Conservation (phyloP, 2,329 filamentous ascomycete species). For the Lachnellula subtilissima region DNA sequence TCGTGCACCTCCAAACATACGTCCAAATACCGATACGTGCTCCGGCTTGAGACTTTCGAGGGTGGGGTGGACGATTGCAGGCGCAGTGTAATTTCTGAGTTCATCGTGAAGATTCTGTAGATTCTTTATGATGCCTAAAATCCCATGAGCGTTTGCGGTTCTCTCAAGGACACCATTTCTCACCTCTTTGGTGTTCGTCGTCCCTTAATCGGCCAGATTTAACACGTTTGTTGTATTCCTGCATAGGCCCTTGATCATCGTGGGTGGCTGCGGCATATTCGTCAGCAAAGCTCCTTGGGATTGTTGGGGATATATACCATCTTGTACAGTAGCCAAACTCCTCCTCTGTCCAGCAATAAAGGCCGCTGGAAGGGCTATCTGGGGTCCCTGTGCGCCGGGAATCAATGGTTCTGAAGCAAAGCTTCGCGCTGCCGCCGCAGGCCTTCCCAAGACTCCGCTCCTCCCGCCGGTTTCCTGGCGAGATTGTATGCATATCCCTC, state of each 20-base stretch:
- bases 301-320: slow-evolving; percentile 17
- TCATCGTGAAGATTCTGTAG: slow-evolving; percentile 87
- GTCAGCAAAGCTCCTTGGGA: background rate
- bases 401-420: background rate
- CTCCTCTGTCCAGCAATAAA: slow-evolving; percentile 29
- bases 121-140: slow-evolving; percentile 74
- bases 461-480: background rate
- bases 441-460: background rate
- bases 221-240: slow-evolving; percentile 84
- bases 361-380: slow-evolving; percentile 19
- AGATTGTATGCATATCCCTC: slow-evolving; percentile 6
- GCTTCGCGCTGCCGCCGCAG: background rate
- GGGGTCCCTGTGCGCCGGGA: background rate
- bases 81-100: slow-evolving; percentile 67
- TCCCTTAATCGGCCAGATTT: slow-evolving; percentile 68
- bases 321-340: slow-evolving; percentile 25
- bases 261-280: slow-evolving; percentile 18
- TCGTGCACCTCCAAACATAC: slow-evolving; percentile 51
- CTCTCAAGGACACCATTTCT: slow-evolving; percentile 16
- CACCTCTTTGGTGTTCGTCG: slow-evolving; percentile 87
- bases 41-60: slow-evolving; percentile 63
- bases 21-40: slow-evolving; percentile 48
- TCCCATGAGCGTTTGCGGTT: slow-evolving; percentile 1
- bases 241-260: slow-evolving; percentile 60
- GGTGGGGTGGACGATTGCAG: slow-evolving; percentile 69